Conservation (phyloP, 2,329 filamentous ascomycete genomes). For the Meredithiella fracta region DNA sequence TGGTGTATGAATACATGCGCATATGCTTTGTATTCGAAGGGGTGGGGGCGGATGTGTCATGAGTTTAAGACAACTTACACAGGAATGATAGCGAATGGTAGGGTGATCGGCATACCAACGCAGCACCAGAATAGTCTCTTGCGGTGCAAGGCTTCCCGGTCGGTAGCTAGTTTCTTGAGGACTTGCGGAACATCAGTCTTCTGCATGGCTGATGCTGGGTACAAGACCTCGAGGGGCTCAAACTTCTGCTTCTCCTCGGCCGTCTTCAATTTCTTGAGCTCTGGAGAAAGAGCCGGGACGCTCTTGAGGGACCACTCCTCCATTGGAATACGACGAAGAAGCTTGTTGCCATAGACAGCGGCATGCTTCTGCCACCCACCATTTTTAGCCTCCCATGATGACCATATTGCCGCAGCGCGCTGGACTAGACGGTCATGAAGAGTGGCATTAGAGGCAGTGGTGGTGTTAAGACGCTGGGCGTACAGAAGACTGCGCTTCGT, state of each 20-base stretch:
- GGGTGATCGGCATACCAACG: constrained; percentile 64
- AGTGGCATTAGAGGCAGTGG: constrained; percentile 20
- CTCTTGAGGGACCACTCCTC: constrained; percentile 98
- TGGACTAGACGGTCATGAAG: constrained; percentile 49
- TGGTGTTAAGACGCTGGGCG: constrained; percentile 56
- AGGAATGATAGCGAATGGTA: constrained; percentile 69
- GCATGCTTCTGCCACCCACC: constrained; percentile 77
- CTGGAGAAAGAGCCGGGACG: constrained; percentile 57
- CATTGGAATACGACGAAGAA: constrained; percentile 75
- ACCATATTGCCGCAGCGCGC: constrained; percentile 64
- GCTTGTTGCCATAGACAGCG: constrained; percentile 70
- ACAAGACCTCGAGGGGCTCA: constrained; percentile 51
- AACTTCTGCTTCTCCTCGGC: constrained; percentile 19
- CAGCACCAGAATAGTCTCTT: constrained; percentile 67
- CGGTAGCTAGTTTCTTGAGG: constrained; percentile 57
- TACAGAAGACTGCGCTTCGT: constrained; percentile 83
- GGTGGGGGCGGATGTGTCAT: background rate
- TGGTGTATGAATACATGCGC: background rate
- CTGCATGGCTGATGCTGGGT: constrained; percentile 54
- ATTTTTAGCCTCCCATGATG: constrained; percentile 70
- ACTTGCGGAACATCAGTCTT: constrained; percentile 45
- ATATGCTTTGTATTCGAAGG: background rate
- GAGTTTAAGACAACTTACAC: constrained; percentile 47
- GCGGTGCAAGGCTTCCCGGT: constrained; percentile 63
- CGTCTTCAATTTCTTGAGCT: constrained; percentile 4